phyloP scores from a whole-genome alignment of 805 yeast species.

The Candida vartiovaarae region DNA sequence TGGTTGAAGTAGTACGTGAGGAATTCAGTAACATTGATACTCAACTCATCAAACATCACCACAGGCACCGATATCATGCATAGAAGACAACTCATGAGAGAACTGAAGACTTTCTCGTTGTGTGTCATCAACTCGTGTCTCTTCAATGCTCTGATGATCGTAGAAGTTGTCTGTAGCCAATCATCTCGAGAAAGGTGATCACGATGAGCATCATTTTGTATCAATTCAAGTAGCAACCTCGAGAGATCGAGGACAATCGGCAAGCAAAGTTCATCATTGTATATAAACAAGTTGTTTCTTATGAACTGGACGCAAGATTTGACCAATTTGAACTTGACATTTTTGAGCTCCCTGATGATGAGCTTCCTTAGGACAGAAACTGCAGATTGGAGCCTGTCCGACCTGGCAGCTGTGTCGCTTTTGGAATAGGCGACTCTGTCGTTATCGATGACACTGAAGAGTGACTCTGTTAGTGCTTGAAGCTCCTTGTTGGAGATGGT shows the following conservation, averaged over 20 bases:
- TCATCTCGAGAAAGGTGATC: constrained; percentile 12
- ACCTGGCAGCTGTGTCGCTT: constrained; percentile 23
- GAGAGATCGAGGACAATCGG: constrained; percentile 28
- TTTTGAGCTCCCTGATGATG: constrained; percentile 6
- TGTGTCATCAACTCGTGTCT: constrained; percentile 4
- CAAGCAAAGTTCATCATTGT: constrained; percentile 12
- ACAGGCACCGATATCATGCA: constrained; percentile 22
- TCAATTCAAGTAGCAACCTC: constrained; percentile 22
- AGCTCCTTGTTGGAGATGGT: constrained; percentile 20
- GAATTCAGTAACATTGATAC: constrained; percentile 14
- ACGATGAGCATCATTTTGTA: constrained; percentile 15
- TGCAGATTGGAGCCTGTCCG: constrained; percentile 26
- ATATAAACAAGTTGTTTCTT: constrained; percentile 6
- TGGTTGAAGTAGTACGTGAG: constrained; percentile 17
- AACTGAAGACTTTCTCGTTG: constrained; percentile 24
- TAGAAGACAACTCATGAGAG: constrained; percentile 21
- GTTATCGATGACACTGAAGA: constrained; percentile 25
- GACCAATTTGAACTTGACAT: constrained; percentile 13
- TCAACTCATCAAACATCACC: constrained; percentile 16
- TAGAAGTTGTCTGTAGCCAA: constrained; percentile 10
- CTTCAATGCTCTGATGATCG: constrained; percentile 8
- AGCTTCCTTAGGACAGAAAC: constrained; percentile 27
- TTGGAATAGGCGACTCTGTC: constrained; percentile 30
- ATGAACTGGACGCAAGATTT: constrained; percentile 8
- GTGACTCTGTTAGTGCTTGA: constrained; percentile 19